phyloP scores from a whole-genome alignment of 2,329 filamentous ascomycete genomes.

The Fusarium coffeatum region DNA sequence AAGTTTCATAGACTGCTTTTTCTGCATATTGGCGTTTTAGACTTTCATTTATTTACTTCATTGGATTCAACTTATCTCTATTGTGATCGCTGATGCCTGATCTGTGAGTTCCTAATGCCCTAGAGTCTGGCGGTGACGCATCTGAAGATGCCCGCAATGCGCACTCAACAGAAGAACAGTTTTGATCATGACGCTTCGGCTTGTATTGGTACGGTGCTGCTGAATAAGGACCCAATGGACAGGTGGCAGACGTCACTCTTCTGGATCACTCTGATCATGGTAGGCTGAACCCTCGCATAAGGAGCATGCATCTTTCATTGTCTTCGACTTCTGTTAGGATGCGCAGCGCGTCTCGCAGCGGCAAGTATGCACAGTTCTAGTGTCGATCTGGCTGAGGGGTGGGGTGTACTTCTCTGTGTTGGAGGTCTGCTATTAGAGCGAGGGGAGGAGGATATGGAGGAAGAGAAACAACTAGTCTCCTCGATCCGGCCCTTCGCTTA shows the following conservation, averaged over 20 bases:
- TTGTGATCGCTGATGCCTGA: not conserved
- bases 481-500: no score
- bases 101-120: no score
- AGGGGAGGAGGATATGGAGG: not conserved
- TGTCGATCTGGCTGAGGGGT: not conserved
- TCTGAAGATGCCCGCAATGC: not conserved
- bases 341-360: not conserved
- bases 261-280: not conserved
- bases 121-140: not conserved
- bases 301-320: no score
- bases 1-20: not conserved
- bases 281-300: not conserved
- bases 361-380: rapidly evolving
- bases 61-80: not conserved
- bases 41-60: not conserved
- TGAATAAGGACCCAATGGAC: rapidly evolving
- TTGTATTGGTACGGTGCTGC: no score
- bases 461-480: no score
- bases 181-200: no score
- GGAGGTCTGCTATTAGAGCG: not conserved
- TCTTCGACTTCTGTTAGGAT: not conserved
- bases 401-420: not conserved
- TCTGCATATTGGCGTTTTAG: not conserved
- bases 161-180: not conserved
- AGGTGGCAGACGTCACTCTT: no score